Percentiles rank a stretch among this genome's conserved stretches.
These are phyloP conservation scores for Terfezia boudieri DNA, from an alignment of 495 filamentous ascomycete genomes.

Conservation along the genomic window DNA sequence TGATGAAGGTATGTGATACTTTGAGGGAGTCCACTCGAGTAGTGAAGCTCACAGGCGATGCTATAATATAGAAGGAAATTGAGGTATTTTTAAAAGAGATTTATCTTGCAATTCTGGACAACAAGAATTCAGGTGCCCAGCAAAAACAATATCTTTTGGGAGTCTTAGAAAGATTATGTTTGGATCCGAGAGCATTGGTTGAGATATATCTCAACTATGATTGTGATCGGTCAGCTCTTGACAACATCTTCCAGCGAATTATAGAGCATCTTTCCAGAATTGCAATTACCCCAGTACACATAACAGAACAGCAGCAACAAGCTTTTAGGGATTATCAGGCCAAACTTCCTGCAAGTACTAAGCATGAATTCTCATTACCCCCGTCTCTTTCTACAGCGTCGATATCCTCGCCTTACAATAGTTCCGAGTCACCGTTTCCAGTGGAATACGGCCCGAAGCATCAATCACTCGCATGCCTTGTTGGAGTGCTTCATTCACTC, in stretches of 20 bases:
- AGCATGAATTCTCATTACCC: conserved; percentile 30
- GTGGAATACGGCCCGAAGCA: conserved; percentile 74
- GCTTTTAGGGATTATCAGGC: conserved; percentile 56
- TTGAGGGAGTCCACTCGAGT: too few species aligned
- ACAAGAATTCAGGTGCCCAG: conserved; percentile 58
- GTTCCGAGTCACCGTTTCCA: conserved; percentile 37
- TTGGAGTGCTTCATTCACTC: conserved; percentile 68
- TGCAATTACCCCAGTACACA: conserved; percentile 45
- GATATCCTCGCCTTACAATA: conserved; percentile 29
- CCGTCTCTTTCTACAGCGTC: conserved; percentile 63
- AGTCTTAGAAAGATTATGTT: conserved; percentile 59
- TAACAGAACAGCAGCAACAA: conserved; percentile 59
- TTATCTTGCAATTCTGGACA: conserved; percentile 80
- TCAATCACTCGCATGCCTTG: conserved; percentile 64
- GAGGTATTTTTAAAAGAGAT: conserved; percentile 97
- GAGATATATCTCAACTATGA: conserved; percentile 98
- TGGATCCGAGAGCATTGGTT: conserved; percentile 70
- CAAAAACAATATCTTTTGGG: conserved; percentile 86
- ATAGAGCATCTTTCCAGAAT: conserved; percentile 83
- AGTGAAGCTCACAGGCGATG: not conserved
- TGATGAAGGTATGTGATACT: conserved; percentile 49
- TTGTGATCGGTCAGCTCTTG: conserved; percentile 73
- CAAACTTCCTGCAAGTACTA: conserved; percentile 25
- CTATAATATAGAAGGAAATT: conserved; percentile 56
- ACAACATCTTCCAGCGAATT: conserved; percentile 88